These are phyloP conservation scores for Epichloe gansuensis DNA, from an alignment of 2,329 filamentous ascomycete genomes.

Conservation along the genomic window DNA sequence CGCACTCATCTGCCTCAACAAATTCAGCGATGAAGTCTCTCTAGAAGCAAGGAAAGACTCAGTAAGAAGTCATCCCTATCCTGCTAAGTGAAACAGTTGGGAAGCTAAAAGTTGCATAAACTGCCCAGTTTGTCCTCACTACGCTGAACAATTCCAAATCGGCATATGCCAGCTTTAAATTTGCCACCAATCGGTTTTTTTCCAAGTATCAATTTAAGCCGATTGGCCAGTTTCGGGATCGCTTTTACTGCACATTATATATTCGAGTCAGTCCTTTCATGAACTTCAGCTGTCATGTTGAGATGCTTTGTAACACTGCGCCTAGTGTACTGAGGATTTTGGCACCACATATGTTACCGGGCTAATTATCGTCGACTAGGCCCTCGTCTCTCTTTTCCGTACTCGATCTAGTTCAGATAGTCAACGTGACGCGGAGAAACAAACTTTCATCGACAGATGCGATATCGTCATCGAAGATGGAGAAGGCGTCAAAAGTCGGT, in stretches of 20 bases:
- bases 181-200: slow-evolving; percentile 58
- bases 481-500: slow-evolving; percentile 55
- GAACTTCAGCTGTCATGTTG: no score
- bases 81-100: background rate
- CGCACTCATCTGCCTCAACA: slow-evolving; percentile 58
- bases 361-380: slow-evolving; percentile 24
- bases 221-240: slow-evolving; percentile 35
- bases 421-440: slow-evolving; percentile 44
- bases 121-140: slow-evolving; percentile 52
- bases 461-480: slow-evolving; percentile 64
- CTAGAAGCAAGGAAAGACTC: slow-evolving; percentile 59
- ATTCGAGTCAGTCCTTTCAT: slow-evolving; percentile 40
- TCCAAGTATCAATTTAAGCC: slow-evolving; percentile 56
- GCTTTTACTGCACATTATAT: slow-evolving; percentile 64
- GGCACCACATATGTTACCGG: background rate
- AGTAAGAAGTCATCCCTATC: slow-evolving; percentile 27
- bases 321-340: background rate
- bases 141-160: slow-evolving; percentile 71
- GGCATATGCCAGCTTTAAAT: slow-evolving; percentile 60
- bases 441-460: slow-evolving; percentile 60
- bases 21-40: slow-evolving; percentile 69
- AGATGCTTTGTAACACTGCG: background rate
- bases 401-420: slow-evolving; percentile 47
- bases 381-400: slow-evolving; percentile 62
- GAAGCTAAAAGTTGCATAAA: background rate